phyloP scores from a whole-genome alignment of 176 grass and related monocot species.

The Saccharum spontaneum region DNA sequence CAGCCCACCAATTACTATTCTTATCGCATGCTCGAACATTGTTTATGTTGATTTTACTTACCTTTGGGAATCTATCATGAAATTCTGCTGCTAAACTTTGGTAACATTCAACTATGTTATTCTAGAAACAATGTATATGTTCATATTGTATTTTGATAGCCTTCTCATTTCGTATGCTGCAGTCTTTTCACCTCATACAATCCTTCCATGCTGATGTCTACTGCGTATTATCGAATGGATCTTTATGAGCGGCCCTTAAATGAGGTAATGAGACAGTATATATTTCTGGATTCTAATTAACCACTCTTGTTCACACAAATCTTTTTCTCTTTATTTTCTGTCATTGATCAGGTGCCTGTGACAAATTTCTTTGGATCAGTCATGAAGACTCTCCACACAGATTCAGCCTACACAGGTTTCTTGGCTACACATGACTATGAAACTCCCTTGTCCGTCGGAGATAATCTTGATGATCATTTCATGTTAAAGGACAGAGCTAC shows the following conservation, averaged over 20 bases:
- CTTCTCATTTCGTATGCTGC: conserved; percentile 28
- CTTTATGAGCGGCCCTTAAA: conserved; percentile 75
- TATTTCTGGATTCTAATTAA: conserved; percentile 33
- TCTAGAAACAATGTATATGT: background rate
- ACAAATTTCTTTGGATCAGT: conserved; percentile 99
- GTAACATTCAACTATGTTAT: conserved; percentile 12
- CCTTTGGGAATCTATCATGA: background rate
- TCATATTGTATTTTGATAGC: conserved; percentile 26
- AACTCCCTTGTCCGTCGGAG: conserved; percentile 1
- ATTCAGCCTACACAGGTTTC: conserved; percentile 75
- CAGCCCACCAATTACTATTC: background rate
- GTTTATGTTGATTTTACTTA: conserved; percentile 12
- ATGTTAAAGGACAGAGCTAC: conserved; percentile 51
- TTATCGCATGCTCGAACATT: background rate
- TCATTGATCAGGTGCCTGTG: conserved; percentile 71
- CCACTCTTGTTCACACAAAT: conserved; percentile 11
- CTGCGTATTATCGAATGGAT: conserved; percentile 91
- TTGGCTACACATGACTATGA: conserved; percentile 37
- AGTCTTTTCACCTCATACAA: conserved; percentile 98
- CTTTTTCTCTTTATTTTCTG: conserved; percentile 12
- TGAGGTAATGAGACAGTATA: conserved; percentile 48
- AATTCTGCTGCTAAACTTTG: conserved; percentile 15
- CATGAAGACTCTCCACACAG: conserved; percentile 95
- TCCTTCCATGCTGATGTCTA: conserved; percentile 82
- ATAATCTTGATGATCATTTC: conserved; percentile 28